Conservation (phyloP, 139 green algal genomes). For the Klebsormidium nitens region DNA sequence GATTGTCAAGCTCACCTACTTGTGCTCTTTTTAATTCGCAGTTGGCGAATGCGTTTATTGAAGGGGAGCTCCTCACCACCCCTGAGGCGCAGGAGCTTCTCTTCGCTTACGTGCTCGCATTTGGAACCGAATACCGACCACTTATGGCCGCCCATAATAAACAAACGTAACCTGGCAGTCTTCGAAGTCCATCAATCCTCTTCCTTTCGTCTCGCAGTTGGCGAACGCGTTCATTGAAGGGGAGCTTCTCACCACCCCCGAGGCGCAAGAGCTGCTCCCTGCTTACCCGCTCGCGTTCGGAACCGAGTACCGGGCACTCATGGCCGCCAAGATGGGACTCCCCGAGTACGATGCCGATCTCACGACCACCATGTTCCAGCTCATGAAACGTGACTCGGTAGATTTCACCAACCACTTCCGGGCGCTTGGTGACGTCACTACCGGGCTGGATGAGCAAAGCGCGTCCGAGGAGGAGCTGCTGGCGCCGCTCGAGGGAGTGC, state of each 20-base stretch:
- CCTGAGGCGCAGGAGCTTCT: slow-evolving; percentile 21
- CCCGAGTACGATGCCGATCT: slow-evolving; percentile 24
- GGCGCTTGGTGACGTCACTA: background rate
- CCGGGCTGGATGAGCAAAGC: too few species aligned
- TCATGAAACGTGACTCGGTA: slow-evolving; percentile 16
- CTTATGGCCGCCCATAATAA: slow-evolving; percentile 23
- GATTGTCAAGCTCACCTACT: too few species aligned
- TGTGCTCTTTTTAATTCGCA: too few species aligned
- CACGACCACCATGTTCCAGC: background rate
- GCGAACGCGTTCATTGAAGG: slow-evolving; percentile 27
- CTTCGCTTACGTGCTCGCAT: too few species aligned
- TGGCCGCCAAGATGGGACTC: slow-evolving; percentile 30
- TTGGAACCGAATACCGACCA: slow-evolving; percentile 18
- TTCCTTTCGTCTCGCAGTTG: too few species aligned
- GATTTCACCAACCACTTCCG: slow-evolving; percentile 45
- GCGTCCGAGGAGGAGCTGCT: slow-evolving; percentile 3
- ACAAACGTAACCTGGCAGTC: too few species aligned
- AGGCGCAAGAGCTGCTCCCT: too few species aligned
- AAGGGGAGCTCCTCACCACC: slow-evolving; percentile 19
- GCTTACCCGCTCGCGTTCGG: too few species aligned
- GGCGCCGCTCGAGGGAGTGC: background rate
- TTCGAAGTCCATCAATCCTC: too few species aligned
- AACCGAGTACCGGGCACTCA: slow-evolving; percentile 11
- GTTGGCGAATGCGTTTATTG: slow-evolving; percentile 30
- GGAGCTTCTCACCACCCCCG: slow-evolving; percentile 17